Conservation (phyloP, 768 basidiomycete species). For the Amyloporia xantha region DNA sequence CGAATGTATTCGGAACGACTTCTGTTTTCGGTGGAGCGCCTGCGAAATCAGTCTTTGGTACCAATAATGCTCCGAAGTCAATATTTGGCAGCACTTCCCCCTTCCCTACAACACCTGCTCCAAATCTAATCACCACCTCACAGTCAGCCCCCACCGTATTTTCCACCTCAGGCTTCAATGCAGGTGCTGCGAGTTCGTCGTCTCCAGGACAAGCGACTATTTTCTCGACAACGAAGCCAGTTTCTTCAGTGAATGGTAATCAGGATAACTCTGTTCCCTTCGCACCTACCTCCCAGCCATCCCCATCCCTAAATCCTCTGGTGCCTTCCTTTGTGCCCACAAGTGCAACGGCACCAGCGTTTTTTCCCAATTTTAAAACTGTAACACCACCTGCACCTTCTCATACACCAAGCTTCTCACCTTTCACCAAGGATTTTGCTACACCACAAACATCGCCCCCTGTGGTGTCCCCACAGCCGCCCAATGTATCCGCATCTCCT, state of each 20-base stretch:
- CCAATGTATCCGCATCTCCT: not conserved
- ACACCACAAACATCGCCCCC: too few species aligned
- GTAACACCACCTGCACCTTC: too few species aligned
- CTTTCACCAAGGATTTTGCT: too few species aligned
- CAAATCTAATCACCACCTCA: not conserved
- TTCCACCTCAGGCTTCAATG: too few species aligned
- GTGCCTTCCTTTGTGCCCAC: constrained; percentile 15
- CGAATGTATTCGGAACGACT: constrained; percentile 28
- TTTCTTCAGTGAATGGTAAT: too few species aligned
- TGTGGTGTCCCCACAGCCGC: not conserved
- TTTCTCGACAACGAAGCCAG: too few species aligned
- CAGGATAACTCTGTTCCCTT: too few species aligned
- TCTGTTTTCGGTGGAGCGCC: constrained; percentile 14
- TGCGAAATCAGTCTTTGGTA: constrained; percentile 7
- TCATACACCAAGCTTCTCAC: too few species aligned
- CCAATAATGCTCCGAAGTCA: constrained; percentile 1
- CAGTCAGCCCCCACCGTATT: not conserved
- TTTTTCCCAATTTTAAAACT: too few species aligned
- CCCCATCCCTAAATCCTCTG: too few species aligned
- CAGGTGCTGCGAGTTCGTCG: not conserved
- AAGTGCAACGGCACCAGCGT: too few species aligned
- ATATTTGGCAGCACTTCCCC: constrained; percentile 2
- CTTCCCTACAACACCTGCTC: not conserved
- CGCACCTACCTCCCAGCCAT: too few species aligned
- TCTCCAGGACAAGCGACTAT: not conserved